Base-by-base conservation (phyloP, 2,329 filamentous ascomycete species). In the Fusarium agapanthi region DNA sequence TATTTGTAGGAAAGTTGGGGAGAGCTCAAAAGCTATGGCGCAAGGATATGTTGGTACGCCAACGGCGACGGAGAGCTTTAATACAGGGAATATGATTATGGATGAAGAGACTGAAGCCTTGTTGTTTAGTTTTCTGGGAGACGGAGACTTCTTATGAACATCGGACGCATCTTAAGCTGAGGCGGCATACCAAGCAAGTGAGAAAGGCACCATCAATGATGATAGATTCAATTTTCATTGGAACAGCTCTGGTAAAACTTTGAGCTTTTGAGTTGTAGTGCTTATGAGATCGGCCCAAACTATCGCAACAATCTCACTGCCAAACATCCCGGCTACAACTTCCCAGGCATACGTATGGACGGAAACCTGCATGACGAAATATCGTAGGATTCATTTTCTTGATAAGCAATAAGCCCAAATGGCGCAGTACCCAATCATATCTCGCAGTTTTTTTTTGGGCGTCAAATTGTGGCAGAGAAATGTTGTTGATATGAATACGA, bases 401-500 rank as follows among this genome's bases (percentile, higher is more conserved):
- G 22, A 38, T 38, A 30, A 20, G 30, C 22, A 22, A 28, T 32
- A 22, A 50, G 43, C 35, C 30, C n/a, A 26, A 48, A 44, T 16
- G 2, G 2, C 6, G 12, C 5, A 5, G 12, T 4, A 24, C 1
- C 28, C 41, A 61, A 38, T 40, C 55, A 34, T 2, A 9, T 5
- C 18, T 5, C 4, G 4, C 3, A 1, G 2, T 0, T 24, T 20
- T 24, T 20, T 26, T n/a, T 47, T 20, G 24, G 11, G 22, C 15
- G 16, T 54, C 18, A 54, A n/a, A 38, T 7, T 40, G 48, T 55
- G 64, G 56, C 63, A 62, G 35, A 48, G 28, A 26, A 34, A 51
- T 28, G 30, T 30, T 37, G 44, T 47, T 47, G 45, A 41, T 37
- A 65, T 57, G 58, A 51, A 30, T 58, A 64, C 34, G 40, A 69